Evolutionary conservation across 1,139 yeast genomes (phyloP), one percentile per base, ranked within the genome.

Genomic region (Magnusiomyces fungicola): DNA sequence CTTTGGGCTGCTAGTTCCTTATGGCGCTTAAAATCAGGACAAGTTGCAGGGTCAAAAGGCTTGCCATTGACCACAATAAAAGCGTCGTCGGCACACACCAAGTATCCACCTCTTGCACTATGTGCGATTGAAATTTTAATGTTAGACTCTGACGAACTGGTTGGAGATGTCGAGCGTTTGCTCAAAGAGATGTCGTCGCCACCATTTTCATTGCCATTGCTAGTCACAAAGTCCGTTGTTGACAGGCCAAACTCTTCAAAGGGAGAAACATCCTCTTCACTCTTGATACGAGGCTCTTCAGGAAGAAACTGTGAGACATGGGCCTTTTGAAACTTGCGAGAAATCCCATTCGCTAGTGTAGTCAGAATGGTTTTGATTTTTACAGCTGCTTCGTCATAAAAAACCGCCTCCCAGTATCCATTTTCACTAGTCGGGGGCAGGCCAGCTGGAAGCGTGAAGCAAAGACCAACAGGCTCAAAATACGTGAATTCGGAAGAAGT

Each of bases 401-500:
- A 45, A 3, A 23, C 19, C 1, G 23, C 47, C 12, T 46, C 46
- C 45, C 50, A 42, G 4, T 29, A 10, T 19, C 39, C 36, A 12
- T 45, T 44, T 9, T 27, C 45, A 14, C 30, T 23, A 22, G 40
- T 19, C 14, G 34, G 5, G n/a, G 18, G 5, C n/a, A n/a, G n/a
- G n/a, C n/a, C n/a, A n/a, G 34, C 14, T 34, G n/a, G 36, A 5
- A 45, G 44, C 3, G 43, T 46, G 3, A 30, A 22, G 25, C 29
- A 36, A 7, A 39, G 12, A 16, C 45, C 25, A 6, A 38, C 47
- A 2, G 46, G 48, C 30, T 51, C 51, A 41, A 22, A 21, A 32
- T 12, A 30, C 23, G 25, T 12, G 45, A 7, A 19, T 6, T 51
- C 54, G 12, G 47, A 27, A 6, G 53, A 54, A 12, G 74, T 73